Base-by-base conservation (phyloP, 768 basidiomycete genomes). In the Dioszegia aurantiaca region DNA sequence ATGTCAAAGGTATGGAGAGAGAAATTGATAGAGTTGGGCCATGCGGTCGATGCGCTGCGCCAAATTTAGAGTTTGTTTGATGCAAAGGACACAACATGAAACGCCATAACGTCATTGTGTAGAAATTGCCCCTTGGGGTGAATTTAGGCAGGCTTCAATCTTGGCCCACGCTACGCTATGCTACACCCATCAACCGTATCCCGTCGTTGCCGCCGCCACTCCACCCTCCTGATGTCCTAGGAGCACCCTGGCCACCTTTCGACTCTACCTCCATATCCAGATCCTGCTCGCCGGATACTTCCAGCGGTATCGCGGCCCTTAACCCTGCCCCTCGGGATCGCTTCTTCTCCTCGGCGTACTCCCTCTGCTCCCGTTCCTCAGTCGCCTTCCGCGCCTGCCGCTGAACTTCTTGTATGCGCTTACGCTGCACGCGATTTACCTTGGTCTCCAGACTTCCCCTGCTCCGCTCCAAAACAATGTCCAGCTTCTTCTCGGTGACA, bases 391-490 rank as follows among this genome's bases (percentile, higher is more conserved):
- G 49, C 45, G 49, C 23, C 55, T 69, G 70, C 36, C 61, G 65
- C 30, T 48, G 41, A 48, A 60, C 65, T 0, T 59, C 67, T 37
- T 67, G 69, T 44, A 67, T 61, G 55, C 67, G 63, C 55, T 69
- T 73, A 56, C 64, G 69, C 23, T 70, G 69, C 10, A 70, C 72
- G 2, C 68, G 69, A 42, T 55, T 70, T 16, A 67, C 67, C 23
- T 33, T 73, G 28, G 55, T 61, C 19, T 62, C 61, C 44, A 62
- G 67, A 6, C 44, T 55, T 0, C 55, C 67, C 23, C 6, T 16
- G 16, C 14, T 16, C 19, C 12, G 45, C 45, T 37, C 28, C 27
- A 49, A 17, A 8, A 49, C 21, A 16, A 31, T n/a, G n/a, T 49
- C 28, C 10, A 49, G 47, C 47, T 49, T 37, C 12, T 28, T 26